phyloP scores from a whole-genome alignment of 2,329 filamentous ascomycete genomes.

The Phaeophleospora eucalypticola region DNA sequence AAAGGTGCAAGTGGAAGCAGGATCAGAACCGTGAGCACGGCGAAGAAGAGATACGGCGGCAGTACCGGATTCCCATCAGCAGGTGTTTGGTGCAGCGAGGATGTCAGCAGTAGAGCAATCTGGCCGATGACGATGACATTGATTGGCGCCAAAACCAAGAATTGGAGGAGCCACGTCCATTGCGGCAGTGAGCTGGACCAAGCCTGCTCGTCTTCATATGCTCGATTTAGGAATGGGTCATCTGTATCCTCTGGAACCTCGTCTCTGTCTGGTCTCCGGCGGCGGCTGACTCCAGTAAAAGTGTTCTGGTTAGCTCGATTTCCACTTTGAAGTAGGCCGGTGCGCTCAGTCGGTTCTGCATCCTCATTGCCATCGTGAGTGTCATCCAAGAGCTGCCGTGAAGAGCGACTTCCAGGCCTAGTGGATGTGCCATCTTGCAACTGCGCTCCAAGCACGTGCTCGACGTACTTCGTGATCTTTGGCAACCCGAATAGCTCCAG shows the following conservation, averaged over 20 bases:
- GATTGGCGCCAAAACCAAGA: slow-evolving; percentile 74
- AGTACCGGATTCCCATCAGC: slow-evolving; percentile 74
- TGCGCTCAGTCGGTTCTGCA: slow-evolving; percentile 48
- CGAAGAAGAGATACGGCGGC: slow-evolving; percentile 66
- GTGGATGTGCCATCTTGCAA: slow-evolving; percentile 18
- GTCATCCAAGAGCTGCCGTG: slow-evolving; percentile 22
- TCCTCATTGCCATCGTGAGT: slow-evolving; percentile 13
- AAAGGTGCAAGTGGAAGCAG: slow-evolving; percentile 77
- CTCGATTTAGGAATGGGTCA: slow-evolving; percentile 28
- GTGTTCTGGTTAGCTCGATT: slow-evolving; percentile 39
- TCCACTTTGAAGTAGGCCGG: slow-evolving; percentile 51
- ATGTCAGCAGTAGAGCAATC: slow-evolving; percentile 66
- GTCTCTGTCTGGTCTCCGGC: slow-evolving; percentile 38
- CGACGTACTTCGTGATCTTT: slow-evolving; percentile 65
- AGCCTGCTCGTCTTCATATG: slow-evolving; percentile 70
- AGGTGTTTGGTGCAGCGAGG: slow-evolving; percentile 73
- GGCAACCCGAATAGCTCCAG: slow-evolving; percentile 73
- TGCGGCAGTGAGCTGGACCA: slow-evolving; percentile 78
- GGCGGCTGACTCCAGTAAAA: slow-evolving; percentile 51
- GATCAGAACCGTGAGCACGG: slow-evolving; percentile 64
- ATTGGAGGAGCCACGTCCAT: slow-evolving; percentile 86
- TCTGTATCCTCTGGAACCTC: slow-evolving; percentile 25
- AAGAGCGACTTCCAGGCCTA: slow-evolving; percentile 27
- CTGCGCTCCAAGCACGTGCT: slow-evolving; percentile 44
- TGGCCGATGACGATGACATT: slow-evolving; percentile 74